A percentile compares a stretch with the other conserved stretches of the same genome.
These are phyloP conservation scores for Lasiodiplodia citricola DNA, from an alignment of 2,329 filamentous ascomycete genomes.

Conservation along the genomic window DNA sequence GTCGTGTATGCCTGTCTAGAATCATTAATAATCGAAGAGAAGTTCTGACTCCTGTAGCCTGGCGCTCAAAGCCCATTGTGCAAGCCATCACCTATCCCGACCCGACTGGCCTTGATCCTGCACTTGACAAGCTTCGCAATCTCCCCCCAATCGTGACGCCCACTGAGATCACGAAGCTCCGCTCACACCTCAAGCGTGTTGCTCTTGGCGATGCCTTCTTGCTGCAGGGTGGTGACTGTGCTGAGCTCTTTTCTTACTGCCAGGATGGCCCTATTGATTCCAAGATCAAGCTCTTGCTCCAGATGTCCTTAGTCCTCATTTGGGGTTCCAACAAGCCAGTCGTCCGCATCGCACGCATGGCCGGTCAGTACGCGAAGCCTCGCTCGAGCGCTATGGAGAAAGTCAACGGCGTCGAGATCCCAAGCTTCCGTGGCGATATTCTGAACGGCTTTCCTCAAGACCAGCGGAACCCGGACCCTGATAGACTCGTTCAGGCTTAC, in stretches of 20 bases:
- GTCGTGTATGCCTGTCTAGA: conserved; percentile 39
- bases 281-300: conserved; percentile 94
- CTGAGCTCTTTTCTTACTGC: conserved; percentile 97
- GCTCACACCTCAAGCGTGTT: conserved; percentile 79
- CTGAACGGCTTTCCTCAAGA: conserved; percentile 83
- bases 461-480: conserved; percentile 81
- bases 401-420: conserved; percentile 78
- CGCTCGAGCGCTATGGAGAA: conserved; percentile 86
- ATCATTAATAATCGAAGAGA: neutral
- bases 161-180: conserved; percentile 79
- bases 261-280: conserved; percentile 86
- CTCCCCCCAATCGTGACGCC: conserved; percentile 82
- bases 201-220: conserved; percentile 91
- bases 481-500: conserved; percentile 86
- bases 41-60: conserved; percentile 56
- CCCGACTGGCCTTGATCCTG: conserved; percentile 61
- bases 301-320: conserved; percentile 96
- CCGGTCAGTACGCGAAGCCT: conserved; percentile 96
- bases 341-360: conserved; percentile 93
- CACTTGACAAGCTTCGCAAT: conserved; percentile 67
- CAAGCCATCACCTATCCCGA: conserved; percentile 76
- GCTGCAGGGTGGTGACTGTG: conserved; percentile 95
- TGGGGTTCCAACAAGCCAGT: conserved; percentile 85
- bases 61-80: conserved; percentile 79
- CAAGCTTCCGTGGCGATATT: conserved; percentile 93